These are phyloP conservation scores for Mortierella alpina DNA, from an alignment of 192 early-diverging fungal species.

Conservation along the genomic window DNA sequence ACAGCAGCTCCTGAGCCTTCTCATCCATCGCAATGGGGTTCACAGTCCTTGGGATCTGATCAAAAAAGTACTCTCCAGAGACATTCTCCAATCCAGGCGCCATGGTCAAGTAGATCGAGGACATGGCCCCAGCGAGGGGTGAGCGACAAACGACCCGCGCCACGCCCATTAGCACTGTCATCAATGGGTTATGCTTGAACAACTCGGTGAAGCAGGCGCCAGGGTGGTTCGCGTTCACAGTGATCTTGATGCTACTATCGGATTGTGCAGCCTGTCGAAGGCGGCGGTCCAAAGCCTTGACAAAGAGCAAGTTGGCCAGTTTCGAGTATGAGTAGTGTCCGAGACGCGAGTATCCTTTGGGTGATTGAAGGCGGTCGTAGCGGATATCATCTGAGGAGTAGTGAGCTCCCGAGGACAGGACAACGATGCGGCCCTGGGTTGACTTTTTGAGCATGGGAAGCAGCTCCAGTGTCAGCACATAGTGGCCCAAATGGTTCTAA, in stretches of 20 bases:
- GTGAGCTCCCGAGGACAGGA: constrained; percentile 60
- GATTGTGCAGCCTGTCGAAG: constrained; percentile 22
- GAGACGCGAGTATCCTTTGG: constrained; percentile 60
- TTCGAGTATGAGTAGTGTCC: constrained; percentile 69
- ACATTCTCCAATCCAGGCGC: constrained; percentile 56
- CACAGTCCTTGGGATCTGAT: constrained; percentile 32
- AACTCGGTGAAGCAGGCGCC: constrained; percentile 63
- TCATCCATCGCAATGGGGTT: constrained; percentile 31
- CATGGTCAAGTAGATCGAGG: constrained; percentile 58
- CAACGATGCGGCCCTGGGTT: constrained; percentile 58
- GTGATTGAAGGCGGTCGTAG: constrained; percentile 57
- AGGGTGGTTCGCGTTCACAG: constrained; percentile 68
- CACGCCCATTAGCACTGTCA: constrained; percentile 53
- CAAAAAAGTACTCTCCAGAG: constrained; percentile 57
- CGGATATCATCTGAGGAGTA: constrained; percentile 57
- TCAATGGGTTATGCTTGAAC: constrained; percentile 56
- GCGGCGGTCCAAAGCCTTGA: constrained; percentile 58
- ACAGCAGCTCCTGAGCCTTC: constrained; percentile 33
- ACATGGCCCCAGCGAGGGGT: constrained; percentile 50
- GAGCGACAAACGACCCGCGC: constrained; percentile 52
- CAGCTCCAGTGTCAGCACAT: constrained; percentile 57
- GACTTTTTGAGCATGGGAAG: constrained; percentile 55
- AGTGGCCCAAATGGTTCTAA: constrained; percentile 70
- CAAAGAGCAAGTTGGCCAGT: constrained; percentile 63
- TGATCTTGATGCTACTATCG: constrained; percentile 33